Conservation (phyloP, 306 rosid genomes). For the Medicago ruthenica region DNA sequence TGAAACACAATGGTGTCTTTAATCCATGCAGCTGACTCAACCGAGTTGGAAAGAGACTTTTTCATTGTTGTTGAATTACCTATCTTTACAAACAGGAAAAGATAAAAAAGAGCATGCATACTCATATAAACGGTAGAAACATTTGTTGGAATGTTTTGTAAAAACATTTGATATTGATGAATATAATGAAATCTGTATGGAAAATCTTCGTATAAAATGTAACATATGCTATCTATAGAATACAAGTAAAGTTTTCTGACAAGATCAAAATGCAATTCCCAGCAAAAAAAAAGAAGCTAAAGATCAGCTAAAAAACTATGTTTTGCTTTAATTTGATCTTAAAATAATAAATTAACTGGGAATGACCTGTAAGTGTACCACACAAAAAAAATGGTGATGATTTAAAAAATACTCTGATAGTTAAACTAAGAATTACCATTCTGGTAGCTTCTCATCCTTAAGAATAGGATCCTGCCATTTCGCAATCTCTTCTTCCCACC, state of each 20-base stretch:
- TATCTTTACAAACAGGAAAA: constrained; percentile 17
- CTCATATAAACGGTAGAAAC: background rate
- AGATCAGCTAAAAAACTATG: constrained; percentile 28
- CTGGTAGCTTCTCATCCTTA: constrained; percentile 76
- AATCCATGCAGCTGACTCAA: background rate
- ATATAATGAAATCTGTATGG: background rate
- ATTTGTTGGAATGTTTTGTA: constrained; percentile 18
- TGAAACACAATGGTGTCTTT: constrained; percentile 2
- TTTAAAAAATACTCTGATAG: background rate
- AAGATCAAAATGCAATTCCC: constrained; percentile 25
- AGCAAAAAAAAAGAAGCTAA: background rate
- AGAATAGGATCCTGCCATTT: constrained; percentile 92
- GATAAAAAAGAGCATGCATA: constrained; percentile 8
- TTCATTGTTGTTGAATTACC: constrained; percentile 5
- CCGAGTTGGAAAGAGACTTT: constrained; percentile 9
- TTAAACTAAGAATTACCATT: constrained; percentile 70
- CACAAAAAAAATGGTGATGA: background rate
- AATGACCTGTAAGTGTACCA: constrained; percentile 17
- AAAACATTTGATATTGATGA: constrained; percentile 18
- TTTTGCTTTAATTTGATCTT: constrained; percentile 23
- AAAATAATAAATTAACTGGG: constrained; percentile 1
- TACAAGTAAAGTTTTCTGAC: background rate
- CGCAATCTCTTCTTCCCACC: constrained; percentile 98
- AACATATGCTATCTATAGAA: constrained; percentile 7
- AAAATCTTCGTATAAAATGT: background rate